Percentiles rank a stretch among this genome's conserved stretches.
These are phyloP conservation scores for Barnettozyma salicaria DNA, from an alignment of 805 yeast species.

Conservation along the genomic window DNA sequence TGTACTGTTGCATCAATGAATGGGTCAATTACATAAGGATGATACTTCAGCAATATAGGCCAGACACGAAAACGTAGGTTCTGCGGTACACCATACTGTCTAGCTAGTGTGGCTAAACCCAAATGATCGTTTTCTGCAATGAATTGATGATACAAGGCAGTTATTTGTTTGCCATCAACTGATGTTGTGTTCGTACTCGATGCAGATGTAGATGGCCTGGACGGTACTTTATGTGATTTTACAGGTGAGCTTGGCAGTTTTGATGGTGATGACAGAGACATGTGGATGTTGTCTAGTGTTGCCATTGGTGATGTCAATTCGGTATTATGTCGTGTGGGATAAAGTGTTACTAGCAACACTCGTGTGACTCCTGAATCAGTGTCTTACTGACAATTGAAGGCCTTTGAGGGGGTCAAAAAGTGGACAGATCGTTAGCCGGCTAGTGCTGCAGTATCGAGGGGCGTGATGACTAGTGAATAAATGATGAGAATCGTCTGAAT, in stretches of 20 bases:
- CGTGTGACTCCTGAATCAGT: too few relatives aligned
- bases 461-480: too few relatives aligned
- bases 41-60: constrained; percentile 77
- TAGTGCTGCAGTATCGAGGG: too few relatives aligned
- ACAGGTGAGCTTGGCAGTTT: constrained; percentile 4
- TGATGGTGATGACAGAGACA: constrained; percentile 19
- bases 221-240: constrained; percentile 1
- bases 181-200: constrained; percentile 13
- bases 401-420: too few relatives aligned
- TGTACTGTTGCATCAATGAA: constrained; percentile 47
- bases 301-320: constrained; percentile 5
- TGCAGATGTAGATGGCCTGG: constrained; percentile 2
- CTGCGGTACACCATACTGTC: constrained; percentile 84
- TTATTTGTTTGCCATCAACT: constrained; percentile 12
- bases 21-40: constrained; percentile 79
- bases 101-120: constrained; percentile 71
- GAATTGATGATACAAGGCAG: constrained; percentile 49
- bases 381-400: too few relatives aligned
- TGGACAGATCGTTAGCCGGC: too few relatives aligned
- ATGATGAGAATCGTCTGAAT: too few relatives aligned
- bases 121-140: constrained; percentile 58
- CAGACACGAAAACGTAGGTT: constrained; percentile 70
- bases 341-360: constrained; percentile 2
- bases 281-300: constrained; percentile 13
- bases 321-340: constrained; percentile 8